These are phyloP conservation scores for Candida parachauliodes DNA, from an alignment of 805 yeast genomes.

Conservation along the genomic window DNA sequence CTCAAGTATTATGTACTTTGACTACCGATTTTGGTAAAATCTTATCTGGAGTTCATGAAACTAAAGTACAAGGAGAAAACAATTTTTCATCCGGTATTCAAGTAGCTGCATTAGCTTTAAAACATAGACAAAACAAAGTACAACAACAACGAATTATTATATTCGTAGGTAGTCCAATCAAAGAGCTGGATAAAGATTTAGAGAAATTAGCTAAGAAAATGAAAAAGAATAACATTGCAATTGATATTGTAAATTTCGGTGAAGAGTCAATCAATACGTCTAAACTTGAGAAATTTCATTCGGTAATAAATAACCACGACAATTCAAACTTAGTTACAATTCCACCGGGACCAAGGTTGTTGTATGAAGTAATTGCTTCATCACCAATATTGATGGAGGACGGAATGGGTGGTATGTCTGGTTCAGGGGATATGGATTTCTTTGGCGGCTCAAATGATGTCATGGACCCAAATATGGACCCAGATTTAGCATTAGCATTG, in stretches of 20 bases:
- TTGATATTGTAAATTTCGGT: constrained; percentile 90
- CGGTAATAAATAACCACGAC: constrained; percentile 70
- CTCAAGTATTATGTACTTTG: constrained; percentile 83
- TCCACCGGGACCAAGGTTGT: constrained; percentile 81
- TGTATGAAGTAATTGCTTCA: constrained; percentile 76
- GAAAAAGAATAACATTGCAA: constrained; percentile 88
- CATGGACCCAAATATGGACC: constrained; percentile 86
- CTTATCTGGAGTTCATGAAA: constrained; percentile 77
- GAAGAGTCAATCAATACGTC: constrained; percentile 76
- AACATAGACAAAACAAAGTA: constrained; percentile 91
- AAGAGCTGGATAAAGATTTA: constrained; percentile 64
- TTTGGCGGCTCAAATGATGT: constrained; percentile 35
- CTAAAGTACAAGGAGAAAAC: constrained; percentile 60
- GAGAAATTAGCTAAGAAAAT: constrained; percentile 84
- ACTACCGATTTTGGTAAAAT: constrained; percentile 86
- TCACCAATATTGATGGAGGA: constrained; percentile 72
- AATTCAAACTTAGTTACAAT: constrained; percentile 80
- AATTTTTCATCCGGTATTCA: constrained; percentile 83
- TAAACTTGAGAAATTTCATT: constrained; percentile 74
- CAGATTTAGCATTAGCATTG: constrained; percentile 93
- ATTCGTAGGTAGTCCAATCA: constrained; percentile 85
- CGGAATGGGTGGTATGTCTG: constrained; percentile 47
- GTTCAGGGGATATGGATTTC: constrained; percentile 41
- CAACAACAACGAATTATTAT: constrained; percentile 88
- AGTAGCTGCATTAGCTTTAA: constrained; percentile 86